These are phyloP conservation scores for Sarocladium kiliense DNA, from an alignment of 2,329 filamentous ascomycete species.

Conservation along the genomic window DNA sequence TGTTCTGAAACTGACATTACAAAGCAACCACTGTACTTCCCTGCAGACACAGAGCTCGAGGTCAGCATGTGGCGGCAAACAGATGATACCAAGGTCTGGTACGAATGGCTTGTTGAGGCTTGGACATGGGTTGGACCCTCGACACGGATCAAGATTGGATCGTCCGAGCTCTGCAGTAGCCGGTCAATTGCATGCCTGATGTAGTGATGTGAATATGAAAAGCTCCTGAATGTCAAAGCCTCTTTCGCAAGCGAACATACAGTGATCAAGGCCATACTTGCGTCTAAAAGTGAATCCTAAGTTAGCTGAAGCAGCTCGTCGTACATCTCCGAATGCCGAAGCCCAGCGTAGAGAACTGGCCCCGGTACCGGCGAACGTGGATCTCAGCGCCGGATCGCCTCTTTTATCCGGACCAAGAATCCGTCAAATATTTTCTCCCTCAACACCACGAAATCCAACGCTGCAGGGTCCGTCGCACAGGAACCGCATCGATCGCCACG, in stretches of 20 bases:
- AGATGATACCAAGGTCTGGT: slow-evolving; percentile 95
- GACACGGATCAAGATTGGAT: slow-evolving; percentile 59
- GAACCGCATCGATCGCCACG: background rate
- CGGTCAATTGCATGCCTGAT: slow-evolving; percentile 67
- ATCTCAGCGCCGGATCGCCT: background rate
- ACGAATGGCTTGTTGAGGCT: slow-evolving; percentile 93
- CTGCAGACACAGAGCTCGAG: slow-evolving; percentile 77
- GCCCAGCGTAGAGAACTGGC: background rate
- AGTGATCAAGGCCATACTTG: no score
- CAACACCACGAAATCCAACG: background rate
- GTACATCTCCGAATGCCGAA: slow-evolving; percentile 6
- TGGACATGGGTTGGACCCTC: slow-evolving; percentile 61
- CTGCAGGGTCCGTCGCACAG: background rate
- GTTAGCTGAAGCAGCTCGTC: background rate
- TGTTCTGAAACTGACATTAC: slow-evolving; percentile 11
- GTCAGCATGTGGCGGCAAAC: slow-evolving; percentile 96
- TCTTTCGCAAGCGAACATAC: no score
- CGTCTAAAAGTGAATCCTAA: no score
- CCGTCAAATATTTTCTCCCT: background rate
- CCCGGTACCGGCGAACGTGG: slow-evolving; percentile 8
- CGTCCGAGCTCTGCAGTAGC: slow-evolving; percentile 64
- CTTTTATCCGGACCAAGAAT: background rate
- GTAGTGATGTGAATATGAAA: slow-evolving; percentile 32
- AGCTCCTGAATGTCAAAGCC: no score
- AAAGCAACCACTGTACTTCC: slow-evolving; percentile 79